Conservation (phyloP, 208 protist species). For the Leishmania martiniquensis region DNA sequence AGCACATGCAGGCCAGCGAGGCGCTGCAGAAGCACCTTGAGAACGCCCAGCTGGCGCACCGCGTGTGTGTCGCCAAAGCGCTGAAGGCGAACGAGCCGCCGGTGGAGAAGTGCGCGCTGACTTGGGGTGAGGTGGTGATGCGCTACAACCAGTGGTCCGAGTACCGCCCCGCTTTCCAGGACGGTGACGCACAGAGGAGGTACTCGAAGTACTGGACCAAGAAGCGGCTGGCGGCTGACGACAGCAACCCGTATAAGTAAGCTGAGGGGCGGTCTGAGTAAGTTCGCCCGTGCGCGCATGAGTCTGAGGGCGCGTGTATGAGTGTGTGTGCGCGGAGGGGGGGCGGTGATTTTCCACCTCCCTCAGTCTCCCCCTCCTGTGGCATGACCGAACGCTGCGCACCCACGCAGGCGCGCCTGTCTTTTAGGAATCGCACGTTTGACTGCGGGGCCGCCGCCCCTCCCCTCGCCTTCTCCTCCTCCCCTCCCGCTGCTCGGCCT, state of each 20-base stretch:
- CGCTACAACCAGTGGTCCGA: conserved; percentile 89
- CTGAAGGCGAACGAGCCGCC: conserved; percentile 68
- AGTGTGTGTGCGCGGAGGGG: background rate
- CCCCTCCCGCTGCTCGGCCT: too few species aligned
- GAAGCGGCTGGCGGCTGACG: conserved; percentile 75
- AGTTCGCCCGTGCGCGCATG: background rate
- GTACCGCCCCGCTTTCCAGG: conserved; percentile 87
- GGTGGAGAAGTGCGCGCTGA: conserved; percentile 88
- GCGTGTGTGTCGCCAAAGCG: conserved; percentile 87
- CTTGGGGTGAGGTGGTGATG: conserved; percentile 89
- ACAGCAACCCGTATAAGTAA: conserved; percentile 54
- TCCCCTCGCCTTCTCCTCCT: background rate
- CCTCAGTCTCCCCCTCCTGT: too few species aligned
- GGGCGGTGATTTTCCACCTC: background rate
- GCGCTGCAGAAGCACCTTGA: conserved; percentile 87
- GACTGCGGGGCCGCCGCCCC: background rate
- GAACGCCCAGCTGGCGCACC: conserved; percentile 89
- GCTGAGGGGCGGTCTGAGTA: background rate
- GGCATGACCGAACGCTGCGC: background rate
- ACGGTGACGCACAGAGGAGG: conserved; percentile 61
- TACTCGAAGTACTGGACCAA: conserved; percentile 91
- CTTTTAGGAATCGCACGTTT: conserved; percentile 6
- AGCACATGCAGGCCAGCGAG: conserved; percentile 78
- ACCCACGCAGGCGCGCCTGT: background rate
- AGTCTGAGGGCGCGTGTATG: too few species aligned